These are phyloP conservation scores for Gyromitra esculenta DNA, from an alignment of 2,329 filamentous ascomycete genomes.

Conservation along the genomic window DNA sequence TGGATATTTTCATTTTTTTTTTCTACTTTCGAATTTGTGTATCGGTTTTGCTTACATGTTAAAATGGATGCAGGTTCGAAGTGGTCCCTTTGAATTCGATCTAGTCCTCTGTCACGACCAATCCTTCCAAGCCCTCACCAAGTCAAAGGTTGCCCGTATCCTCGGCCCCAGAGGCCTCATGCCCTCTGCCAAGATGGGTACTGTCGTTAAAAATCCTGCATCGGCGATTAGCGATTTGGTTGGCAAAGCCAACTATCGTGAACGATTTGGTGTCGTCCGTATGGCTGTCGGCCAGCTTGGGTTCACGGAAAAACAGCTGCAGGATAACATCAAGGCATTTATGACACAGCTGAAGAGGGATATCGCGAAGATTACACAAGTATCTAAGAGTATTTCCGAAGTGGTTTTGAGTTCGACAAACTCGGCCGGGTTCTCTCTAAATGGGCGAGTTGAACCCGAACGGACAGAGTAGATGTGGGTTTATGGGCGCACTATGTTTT, in stretches of 20 bases:
- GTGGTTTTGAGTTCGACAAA: constrained; percentile 87
- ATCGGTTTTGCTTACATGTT: constrained; percentile 19
- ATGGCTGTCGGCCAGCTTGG: constrained; percentile 91
- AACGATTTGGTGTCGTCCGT: constrained; percentile 82
- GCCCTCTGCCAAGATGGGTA: constrained; percentile 88
- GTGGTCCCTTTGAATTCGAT: constrained; percentile 85
- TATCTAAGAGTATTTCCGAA: constrained; percentile 66
- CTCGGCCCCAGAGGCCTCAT: constrained; percentile 91
- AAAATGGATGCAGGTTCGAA: constrained; percentile 63
- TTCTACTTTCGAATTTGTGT: background rate
- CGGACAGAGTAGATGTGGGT: background rate
- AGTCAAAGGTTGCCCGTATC: constrained; percentile 80
- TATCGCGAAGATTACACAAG: constrained; percentile 52
- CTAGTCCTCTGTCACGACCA: constrained; percentile 84
- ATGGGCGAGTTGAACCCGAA: constrained; percentile 74
- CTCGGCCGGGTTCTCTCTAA: constrained; percentile 86
- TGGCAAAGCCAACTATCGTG: constrained; percentile 86
- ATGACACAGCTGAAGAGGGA: constrained; percentile 79
- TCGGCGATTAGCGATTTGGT: constrained; percentile 81
- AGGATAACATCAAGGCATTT: constrained; percentile 82
- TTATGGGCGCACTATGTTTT: constrained; percentile 25
- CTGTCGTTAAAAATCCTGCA: constrained; percentile 82
- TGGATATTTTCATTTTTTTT: constrained; percentile 7
- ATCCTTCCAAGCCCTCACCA: constrained; percentile 79
- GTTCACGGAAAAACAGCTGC: constrained; percentile 86